A percentile compares a stretch with the other conserved stretches of the same genome.
Conservation (phyloP, 2,329 filamentous ascomycete genomes). For the Colletotrichum melonis region DNA sequence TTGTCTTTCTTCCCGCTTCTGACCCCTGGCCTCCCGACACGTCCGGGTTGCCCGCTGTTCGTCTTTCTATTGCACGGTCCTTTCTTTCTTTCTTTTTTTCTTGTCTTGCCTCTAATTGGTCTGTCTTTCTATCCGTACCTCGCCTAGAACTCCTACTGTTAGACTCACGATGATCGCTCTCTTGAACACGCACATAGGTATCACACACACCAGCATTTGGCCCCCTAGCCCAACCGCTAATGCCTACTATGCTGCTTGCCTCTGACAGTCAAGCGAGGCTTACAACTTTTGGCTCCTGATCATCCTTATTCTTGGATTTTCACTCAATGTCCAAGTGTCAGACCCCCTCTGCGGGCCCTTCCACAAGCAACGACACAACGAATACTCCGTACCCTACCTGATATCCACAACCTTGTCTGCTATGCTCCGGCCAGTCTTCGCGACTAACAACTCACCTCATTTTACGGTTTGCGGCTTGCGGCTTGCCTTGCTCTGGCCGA, state of each 20-base stretch:
- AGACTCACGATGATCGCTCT: neutral
- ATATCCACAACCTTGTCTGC: neutral
- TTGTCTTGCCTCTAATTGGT: neutral
- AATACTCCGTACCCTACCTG: neutral
- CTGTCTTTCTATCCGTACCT: neutral
- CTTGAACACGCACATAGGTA: neutral
- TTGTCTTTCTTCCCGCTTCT: neutral
- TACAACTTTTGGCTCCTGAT: neutral
- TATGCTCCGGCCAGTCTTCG: neutral
- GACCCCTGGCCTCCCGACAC: slow-evolving; percentile 32
- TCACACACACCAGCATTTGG: neutral
- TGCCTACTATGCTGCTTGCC: slow-evolving; percentile 7
- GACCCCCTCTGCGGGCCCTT: slow-evolving; percentile 4
- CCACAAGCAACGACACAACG: neutral
- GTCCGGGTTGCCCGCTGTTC: slow-evolving; percentile 27
- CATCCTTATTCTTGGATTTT: neutral
- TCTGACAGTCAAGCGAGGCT: slow-evolving; percentile 3
- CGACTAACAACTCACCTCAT: neutral
- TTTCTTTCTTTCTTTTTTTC: neutral
- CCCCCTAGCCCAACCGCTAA: neutral
- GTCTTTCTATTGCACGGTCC: slow-evolving; percentile 15
- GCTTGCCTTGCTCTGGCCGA: slow-evolving; percentile 1
- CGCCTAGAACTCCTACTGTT: neutral
- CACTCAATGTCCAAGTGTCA: neutral
- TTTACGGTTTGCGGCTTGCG: neutral